Conservation (phyloP, 495 filamentous ascomycete genomes). For the Arthonia radiata region DNA sequence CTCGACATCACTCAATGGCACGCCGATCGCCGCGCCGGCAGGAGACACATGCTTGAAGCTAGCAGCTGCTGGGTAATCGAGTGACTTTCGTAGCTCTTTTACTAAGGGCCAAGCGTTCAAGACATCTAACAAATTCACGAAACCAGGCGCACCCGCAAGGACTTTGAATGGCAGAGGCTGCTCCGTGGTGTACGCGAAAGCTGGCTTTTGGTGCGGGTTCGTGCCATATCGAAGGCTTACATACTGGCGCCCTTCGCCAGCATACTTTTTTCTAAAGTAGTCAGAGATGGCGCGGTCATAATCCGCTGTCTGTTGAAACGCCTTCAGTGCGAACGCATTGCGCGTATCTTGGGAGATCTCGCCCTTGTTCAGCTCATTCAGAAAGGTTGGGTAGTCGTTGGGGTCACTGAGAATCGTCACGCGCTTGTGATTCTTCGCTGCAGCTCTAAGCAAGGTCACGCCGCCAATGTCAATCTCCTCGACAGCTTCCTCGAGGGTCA, state of each 20-base stretch:
- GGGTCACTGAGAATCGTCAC: constrained; percentile 92
- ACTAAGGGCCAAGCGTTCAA: constrained; percentile 93
- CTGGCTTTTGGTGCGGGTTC: constrained; percentile 95
- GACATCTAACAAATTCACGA: constrained; percentile 72
- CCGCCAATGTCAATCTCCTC: constrained; percentile 98
- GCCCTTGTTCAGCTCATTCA: constrained; percentile 57
- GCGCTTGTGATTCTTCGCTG: constrained; percentile 88
- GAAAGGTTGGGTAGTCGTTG: constrained; percentile 75
- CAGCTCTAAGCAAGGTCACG: constrained; percentile 84
- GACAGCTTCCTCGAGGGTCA: constrained; percentile 84
- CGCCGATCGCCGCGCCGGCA: constrained; percentile 80
- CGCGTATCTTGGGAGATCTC: constrained; percentile 63
- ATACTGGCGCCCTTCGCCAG: constrained; percentile 60
- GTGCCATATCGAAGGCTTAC: constrained; percentile 74
- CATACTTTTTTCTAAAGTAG: constrained; percentile 95
- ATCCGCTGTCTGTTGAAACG: constrained; percentile 94
- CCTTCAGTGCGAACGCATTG: constrained; percentile 78
- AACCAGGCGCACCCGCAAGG: constrained; percentile 74
- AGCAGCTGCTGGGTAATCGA: constrained; percentile 74
- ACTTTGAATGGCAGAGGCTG: constrained; percentile 82
- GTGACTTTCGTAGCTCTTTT: constrained; percentile 78
- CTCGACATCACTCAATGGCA: constrained; percentile 63
- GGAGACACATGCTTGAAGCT: constrained; percentile 99
- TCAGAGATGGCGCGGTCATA: constrained; percentile 85
- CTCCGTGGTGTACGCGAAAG: constrained; percentile 50